These are phyloP conservation scores for Podila verticillata DNA, from an alignment of 192 early-diverging fungal species.

Conservation along the genomic window DNA sequence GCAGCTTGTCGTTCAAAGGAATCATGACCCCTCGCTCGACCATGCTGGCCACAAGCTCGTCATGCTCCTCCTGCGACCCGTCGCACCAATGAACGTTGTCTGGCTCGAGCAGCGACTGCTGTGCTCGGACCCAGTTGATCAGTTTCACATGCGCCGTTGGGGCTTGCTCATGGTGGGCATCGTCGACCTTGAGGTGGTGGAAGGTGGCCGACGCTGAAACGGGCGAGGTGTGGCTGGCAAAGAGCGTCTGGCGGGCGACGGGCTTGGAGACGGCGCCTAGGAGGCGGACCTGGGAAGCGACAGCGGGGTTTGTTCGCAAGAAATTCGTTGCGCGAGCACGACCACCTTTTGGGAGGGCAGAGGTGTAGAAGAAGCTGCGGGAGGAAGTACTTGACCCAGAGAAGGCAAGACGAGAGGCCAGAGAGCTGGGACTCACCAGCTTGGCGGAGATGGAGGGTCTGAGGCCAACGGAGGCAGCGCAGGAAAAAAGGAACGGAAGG, in stretches of 20 bases:
- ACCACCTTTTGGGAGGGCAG: constrained; percentile 4
- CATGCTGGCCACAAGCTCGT: constrained; percentile 11
- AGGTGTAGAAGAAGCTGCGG: constrained; percentile 8
- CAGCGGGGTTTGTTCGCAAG: neutral
- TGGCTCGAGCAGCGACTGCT: constrained; percentile 33
- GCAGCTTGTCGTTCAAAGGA: constrained; percentile 29
- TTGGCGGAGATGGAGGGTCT: constrained; percentile 34
- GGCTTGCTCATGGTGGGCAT: neutral
- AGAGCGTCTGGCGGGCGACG: constrained; percentile 26
- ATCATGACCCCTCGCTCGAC: constrained; percentile 44
- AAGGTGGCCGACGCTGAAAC: constrained; percentile 26
- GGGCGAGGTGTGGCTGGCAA: constrained; percentile 38
- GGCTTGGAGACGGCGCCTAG: constrained; percentile 41
- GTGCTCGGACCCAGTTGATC: constrained; percentile 36
- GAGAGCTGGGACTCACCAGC: constrained; percentile 8
- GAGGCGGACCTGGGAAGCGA: constrained; percentile 14
- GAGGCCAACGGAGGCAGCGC: neutral
- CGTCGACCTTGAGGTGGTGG: constrained; percentile 16
- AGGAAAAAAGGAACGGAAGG: neutral
- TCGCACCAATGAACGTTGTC: constrained; percentile 50
- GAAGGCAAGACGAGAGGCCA: neutral
- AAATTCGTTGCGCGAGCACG: neutral
- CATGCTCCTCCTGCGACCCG: constrained; percentile 39
- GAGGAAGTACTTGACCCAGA: constrained; percentile 3
- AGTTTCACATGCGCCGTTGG: constrained; percentile 31